Conservation (phyloP, 169 alveolate species). For the Theileria parva region DNA sequence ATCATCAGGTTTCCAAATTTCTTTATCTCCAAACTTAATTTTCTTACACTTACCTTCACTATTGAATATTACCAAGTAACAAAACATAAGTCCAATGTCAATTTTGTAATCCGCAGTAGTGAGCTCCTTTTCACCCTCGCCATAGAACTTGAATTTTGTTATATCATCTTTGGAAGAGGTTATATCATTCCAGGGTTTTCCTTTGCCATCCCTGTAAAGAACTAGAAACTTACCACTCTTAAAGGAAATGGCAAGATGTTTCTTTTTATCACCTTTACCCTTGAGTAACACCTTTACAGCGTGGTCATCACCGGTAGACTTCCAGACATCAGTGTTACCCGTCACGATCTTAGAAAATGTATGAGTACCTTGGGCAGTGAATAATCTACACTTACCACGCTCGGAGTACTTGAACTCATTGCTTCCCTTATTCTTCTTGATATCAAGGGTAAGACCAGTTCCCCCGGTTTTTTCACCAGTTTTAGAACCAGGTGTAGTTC, state of each 20-base stretch:
- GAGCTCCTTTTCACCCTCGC: background rate
- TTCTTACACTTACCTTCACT: background rate
- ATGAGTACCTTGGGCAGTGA: background rate
- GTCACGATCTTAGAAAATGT: background rate
- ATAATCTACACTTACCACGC: background rate
- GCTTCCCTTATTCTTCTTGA: background rate
- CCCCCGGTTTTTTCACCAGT: no score
- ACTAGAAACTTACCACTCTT: no score
- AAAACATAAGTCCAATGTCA: no score
- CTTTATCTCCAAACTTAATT: no score
- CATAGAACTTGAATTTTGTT: background rate
- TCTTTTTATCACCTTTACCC: background rate
- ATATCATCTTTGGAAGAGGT: background rate
- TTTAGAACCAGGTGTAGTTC: no score
- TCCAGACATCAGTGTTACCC: background rate
- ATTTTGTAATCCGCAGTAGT: background rate
- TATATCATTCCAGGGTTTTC: background rate
- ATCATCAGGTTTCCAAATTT: no score
- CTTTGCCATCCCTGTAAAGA: background rate
- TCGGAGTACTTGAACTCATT: background rate
- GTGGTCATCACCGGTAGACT: background rate
- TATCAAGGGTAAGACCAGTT: background rate
- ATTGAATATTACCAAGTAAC: background rate
- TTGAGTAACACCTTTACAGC: background rate
- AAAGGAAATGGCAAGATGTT: background rate